These are phyloP conservation scores for Microdochium trichocladiopsis DNA, from an alignment of 2,329 filamentous ascomycete species.

Conservation along the genomic window DNA sequence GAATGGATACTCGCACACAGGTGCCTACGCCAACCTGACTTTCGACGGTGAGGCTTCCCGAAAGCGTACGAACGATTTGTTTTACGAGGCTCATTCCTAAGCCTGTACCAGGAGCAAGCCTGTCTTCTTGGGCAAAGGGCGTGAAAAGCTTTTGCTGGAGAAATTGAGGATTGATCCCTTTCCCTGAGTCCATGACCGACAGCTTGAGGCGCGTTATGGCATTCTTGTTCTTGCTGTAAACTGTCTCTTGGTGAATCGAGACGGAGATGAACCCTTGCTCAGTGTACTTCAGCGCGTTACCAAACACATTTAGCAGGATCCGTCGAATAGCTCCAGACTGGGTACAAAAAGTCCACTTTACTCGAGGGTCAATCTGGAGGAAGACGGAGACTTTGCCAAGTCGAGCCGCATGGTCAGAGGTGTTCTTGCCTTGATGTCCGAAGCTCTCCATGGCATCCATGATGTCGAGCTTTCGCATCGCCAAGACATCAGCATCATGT, in stretches of 20 bases:
- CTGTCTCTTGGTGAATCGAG: constrained; percentile 12
- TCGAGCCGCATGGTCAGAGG: background rate
- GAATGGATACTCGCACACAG: background rate
- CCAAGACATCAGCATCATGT: background rate
- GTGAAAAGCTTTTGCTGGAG: constrained; percentile 53
- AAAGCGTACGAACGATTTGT: constrained; percentile 48
- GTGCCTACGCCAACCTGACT: constrained; percentile 19
- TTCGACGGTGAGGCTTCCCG: constrained; percentile 51
- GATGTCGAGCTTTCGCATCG: background rate
- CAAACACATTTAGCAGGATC: constrained; percentile 44
- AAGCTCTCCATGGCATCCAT: background rate
- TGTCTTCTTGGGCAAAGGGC: constrained; percentile 58
- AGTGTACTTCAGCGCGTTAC: constrained; percentile 47
- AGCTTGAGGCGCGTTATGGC: constrained; percentile 17
- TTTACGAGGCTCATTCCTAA: constrained; percentile 60
- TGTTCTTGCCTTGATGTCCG: background rate
- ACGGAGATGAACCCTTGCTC: constrained; percentile 34
- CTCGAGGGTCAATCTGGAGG: background rate
- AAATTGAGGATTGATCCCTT: constrained; percentile 58
- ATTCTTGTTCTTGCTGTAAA: constrained; percentile 5
- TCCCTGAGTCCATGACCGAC: constrained; percentile 56
- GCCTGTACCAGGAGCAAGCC: constrained; percentile 52
- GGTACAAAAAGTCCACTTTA: background rate
- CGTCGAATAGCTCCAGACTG: constrained; percentile 11
- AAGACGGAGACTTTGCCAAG: background rate